Evolutionary conservation across 805 yeast species (phyloP).

Genomic region (Wickerhamomyces kurtzmanii): DNA sequence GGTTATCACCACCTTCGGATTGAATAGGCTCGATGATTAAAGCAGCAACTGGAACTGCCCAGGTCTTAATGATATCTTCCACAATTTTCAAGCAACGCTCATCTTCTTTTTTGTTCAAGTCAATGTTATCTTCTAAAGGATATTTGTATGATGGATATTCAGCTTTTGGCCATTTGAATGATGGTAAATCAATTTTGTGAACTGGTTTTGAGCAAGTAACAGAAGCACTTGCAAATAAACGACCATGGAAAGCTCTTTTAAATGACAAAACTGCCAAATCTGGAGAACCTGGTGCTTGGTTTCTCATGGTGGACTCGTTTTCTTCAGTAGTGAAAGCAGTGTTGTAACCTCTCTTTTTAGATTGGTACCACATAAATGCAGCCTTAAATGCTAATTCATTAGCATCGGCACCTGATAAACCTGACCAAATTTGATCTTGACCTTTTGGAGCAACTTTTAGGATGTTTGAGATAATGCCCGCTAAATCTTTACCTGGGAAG

Average conservation of each 20-base stretch:
- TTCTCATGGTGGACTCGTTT: conserved; percentile 64
- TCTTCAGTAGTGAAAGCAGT: conserved; percentile 62
- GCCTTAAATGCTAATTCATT: conserved; percentile 87
- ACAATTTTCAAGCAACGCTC: conserved; percentile 69
- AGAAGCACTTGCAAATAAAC: conserved; percentile 86
- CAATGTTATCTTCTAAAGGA: conserved; percentile 64
- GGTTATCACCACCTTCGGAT: conserved; percentile 90
- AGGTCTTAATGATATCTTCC: conserved; percentile 55
- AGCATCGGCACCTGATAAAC: conserved; percentile 80
- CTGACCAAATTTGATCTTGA: conserved; percentile 67
- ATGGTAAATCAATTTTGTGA: conserved; percentile 87
- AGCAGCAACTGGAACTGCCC: conserved; percentile 80
- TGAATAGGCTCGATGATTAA: conserved; percentile 86
- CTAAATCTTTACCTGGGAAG: conserved; percentile 63
- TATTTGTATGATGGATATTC: conserved; percentile 80
- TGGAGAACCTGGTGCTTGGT: conserved; percentile 83
- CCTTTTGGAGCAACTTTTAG: conserved; percentile 74
- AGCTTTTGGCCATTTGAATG: conserved; percentile 96
- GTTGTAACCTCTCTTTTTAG: conserved; percentile 53
- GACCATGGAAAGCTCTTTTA: conserved; percentile 88
- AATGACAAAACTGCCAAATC: conserved; percentile 79
- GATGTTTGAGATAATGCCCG: conserved; percentile 34
- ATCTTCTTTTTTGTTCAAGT: conserved; percentile 68
- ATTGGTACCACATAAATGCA: conserved; percentile 72
- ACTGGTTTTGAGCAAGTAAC: conserved; percentile 91